These are phyloP conservation scores for Rhodocollybia butyracea DNA, from an alignment of 768 basidiomycete species.

Conservation along the genomic window DNA sequence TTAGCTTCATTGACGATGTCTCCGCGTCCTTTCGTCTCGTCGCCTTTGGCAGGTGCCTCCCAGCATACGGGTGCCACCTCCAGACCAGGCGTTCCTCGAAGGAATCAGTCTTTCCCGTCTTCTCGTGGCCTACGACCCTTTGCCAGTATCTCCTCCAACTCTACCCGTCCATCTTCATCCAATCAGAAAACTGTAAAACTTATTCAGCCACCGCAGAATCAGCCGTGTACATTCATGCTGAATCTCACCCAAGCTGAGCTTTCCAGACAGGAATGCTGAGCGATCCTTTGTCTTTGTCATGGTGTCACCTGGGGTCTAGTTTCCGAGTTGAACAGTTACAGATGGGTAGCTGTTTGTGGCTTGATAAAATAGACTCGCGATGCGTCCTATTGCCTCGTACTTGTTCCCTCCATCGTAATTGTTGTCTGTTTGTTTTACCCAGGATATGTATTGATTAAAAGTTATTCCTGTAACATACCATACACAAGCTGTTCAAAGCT, in stretches of 20 bases:
- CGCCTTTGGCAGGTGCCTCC: conserved; percentile 53
- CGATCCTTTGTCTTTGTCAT: neutral
- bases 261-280: conserved; percentile 55
- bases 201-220: conserved; percentile 76
- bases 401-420: too few species aligned
- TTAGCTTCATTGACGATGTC: conserved; percentile 41
- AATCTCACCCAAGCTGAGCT: conserved; percentile 84
- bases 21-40: conserved; percentile 50
- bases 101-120: conserved; percentile 54
- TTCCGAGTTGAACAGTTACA: too few species aligned
- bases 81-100: conserved; percentile 36
- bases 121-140: conserved; percentile 82
- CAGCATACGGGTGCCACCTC: conserved; percentile 24
- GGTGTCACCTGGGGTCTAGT: too few species aligned
- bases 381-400: too few species aligned
- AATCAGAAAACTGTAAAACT: conserved; percentile 57
- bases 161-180: conserved; percentile 30
- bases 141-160: conserved; percentile 54
- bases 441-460: too few species aligned
- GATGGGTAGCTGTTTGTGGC: too few species aligned
- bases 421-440: too few species aligned
- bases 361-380: too few species aligned
- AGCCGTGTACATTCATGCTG: conserved; percentile 66
- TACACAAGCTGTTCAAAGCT: too few species aligned
- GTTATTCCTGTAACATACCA: too few species aligned